phyloP scores from a whole-genome alignment of 2,329 filamentous ascomycete genomes.

The Cordyceps cateniannulata region DNA sequence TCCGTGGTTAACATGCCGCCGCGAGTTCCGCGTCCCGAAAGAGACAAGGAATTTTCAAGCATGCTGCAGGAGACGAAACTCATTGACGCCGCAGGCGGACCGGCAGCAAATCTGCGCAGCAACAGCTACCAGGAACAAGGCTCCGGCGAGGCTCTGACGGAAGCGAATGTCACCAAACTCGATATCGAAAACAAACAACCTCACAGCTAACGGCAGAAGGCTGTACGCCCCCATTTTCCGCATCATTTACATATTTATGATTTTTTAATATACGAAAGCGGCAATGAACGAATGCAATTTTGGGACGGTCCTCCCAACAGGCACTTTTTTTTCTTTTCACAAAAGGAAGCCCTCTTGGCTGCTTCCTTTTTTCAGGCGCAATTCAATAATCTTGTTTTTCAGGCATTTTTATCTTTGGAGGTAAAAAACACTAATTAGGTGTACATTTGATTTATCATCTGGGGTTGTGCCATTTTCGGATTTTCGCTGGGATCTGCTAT shows the following conservation, averaged over 20 bases:
- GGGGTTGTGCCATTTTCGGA: background rate
- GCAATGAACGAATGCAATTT: slow-evolving; percentile 2
- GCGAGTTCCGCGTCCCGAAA: slow-evolving; percentile 28
- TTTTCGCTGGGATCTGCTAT: background rate
- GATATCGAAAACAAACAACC: slow-evolving; percentile 26
- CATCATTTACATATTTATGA: background rate
- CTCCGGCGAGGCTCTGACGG: slow-evolving; percentile 40
- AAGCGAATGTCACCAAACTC: slow-evolving; percentile 47
- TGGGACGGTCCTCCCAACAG: background rate
- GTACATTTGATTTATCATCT: background rate
- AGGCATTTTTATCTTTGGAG: background rate
- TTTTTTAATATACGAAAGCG: background rate
- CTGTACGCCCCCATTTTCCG: background rate
- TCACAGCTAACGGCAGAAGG: background rate
- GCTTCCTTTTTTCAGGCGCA: background rate
- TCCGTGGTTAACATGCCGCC: slow-evolving; percentile 25
- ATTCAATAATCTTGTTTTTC: background rate
- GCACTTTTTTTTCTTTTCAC: background rate
- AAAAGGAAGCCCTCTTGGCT: background rate
- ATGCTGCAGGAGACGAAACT: slow-evolving; percentile 41
- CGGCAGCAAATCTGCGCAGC: slow-evolving; percentile 24
- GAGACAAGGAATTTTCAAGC: slow-evolving; percentile 35
- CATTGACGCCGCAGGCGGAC: slow-evolving; percentile 38
- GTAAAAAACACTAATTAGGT: background rate
- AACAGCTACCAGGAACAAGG: slow-evolving; percentile 29